phyloP scores from a whole-genome alignment of 169 alveolate species.

The Amoebophrya sp. region DNA sequence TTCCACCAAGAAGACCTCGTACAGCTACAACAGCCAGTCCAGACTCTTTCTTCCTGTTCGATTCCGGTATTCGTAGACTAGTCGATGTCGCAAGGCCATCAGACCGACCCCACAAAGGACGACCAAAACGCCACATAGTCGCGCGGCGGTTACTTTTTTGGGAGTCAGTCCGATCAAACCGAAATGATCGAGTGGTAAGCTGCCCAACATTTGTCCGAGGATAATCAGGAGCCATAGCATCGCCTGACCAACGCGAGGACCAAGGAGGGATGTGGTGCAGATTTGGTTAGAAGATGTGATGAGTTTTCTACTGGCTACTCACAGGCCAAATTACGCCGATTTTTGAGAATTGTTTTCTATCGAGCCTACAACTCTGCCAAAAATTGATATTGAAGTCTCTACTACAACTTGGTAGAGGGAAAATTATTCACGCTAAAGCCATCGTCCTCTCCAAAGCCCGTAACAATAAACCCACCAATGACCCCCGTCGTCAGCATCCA shows the following conservation, averaged over 20 bases:
- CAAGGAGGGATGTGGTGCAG: neutral
- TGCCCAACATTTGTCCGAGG: neutral
- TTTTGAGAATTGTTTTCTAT: no score
- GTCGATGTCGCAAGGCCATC: no score
- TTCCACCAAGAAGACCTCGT: no score
- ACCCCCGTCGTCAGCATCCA: neutral
- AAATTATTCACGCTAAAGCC: no score
- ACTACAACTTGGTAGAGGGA: no score
- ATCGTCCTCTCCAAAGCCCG: neutral
- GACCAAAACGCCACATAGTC: neutral
- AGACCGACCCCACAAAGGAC: neutral
- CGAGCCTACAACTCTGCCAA: no score
- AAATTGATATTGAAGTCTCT: no score
- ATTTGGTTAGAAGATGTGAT: neutral
- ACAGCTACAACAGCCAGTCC: no score
- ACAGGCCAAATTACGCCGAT: no score
- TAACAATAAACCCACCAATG: neutral
- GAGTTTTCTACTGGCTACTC: neutral
- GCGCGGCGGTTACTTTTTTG: neutral
- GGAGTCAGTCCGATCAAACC: neutral
- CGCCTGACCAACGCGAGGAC: slow-evolving; percentile 5
- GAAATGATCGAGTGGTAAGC: neutral
- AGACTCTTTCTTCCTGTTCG: no score
- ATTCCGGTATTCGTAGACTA: no score
- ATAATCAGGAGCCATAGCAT: neutral